Base-by-base conservation (phyloP, 106 monocot genomes). In the Cymbidium sinense region DNA sequence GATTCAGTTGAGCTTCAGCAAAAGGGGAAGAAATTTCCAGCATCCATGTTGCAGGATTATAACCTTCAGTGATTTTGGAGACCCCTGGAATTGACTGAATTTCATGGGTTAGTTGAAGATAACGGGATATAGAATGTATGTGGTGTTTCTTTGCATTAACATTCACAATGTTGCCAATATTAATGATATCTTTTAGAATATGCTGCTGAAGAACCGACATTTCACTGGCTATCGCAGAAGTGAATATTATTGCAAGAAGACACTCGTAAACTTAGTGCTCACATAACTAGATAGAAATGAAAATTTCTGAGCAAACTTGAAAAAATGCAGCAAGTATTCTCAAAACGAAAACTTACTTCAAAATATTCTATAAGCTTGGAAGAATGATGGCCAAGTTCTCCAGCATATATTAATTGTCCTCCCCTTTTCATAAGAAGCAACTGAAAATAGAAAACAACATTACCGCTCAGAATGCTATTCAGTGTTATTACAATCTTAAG, bases 31-130 rank as follows among this genome's bases (percentile, higher is more conserved):
- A 94, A 15, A 92, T 79, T 28, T 98, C 92, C 75, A 98, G 82
- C 92, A 98, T 92, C 98, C 98, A 98, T 43, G 98, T 94, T 64
- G 98, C 98, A 74, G 98, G 94, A 72, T 98, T 98, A 52, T 84
- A 87, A 20, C 87, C 94, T 67, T 88, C 87, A 69, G 25, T 82
- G 25, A 98, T 94, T 79, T 87, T 98, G 7, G 87, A 81, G 76
- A 98, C 77, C 7, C n/a, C 87, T 81, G 89, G 87, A 82, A 94
- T 84, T 73, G 81, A 88, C 98, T 98, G 74, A 15, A 73, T 81
- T 58, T 77, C 28, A 7, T 34, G 70, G 39, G 50, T 75, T 29
- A 50, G 75, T 29, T 50, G 27, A 47, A 75, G 43, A 15, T 47
- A 44, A 29, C 6, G 20, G 44, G 33, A 39, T 23, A 27, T 7